These are phyloP conservation scores for Hydnomerulius pinastri DNA, from an alignment of 768 basidiomycete genomes.

Conservation along the genomic window DNA sequence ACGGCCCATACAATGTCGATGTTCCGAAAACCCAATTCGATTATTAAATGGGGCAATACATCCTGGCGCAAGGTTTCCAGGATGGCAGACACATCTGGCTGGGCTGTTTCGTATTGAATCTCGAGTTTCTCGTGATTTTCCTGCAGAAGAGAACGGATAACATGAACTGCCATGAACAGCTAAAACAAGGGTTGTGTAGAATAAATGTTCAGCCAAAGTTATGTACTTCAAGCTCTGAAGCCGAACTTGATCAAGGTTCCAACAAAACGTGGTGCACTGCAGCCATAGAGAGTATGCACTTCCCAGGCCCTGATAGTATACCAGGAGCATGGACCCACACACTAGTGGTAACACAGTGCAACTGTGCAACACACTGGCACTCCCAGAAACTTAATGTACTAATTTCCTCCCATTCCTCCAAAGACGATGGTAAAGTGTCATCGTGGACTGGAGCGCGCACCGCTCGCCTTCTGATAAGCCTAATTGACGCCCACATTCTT, in stretches of 20 bases:
- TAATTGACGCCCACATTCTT: too few relatives aligned
- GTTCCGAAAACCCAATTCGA: slow-evolving; percentile 55
- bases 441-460: too few relatives aligned
- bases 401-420: too few relatives aligned
- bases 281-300: not conserved
- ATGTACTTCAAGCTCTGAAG: not conserved
- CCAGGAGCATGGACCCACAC: too few relatives aligned
- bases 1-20: slow-evolving; percentile 51
- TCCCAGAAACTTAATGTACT: too few relatives aligned
- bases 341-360: too few relatives aligned
- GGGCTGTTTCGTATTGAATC: slow-evolving; percentile 51
- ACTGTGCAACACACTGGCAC: too few relatives aligned
- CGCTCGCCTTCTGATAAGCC: too few relatives aligned
- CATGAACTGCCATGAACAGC: slow-evolving; percentile 2
- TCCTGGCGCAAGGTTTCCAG: slow-evolving; percentile 55
- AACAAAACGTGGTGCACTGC: not conserved
- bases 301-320: too few relatives aligned
- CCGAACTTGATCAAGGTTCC: not conserved
- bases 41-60: slow-evolving; percentile 58
- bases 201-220: not conserved
- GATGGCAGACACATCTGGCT: slow-evolving; percentile 46
- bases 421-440: too few relatives aligned
- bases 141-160: slow-evolving; percentile 41
- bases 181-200: not conserved
- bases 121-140: slow-evolving; percentile 50